A percentile compares a stretch with the other conserved stretches of the same genome.
Evolutionary conservation across 305 asterid genomes (phyloP).

Genomic region (Nicotiana rustica): DNA sequence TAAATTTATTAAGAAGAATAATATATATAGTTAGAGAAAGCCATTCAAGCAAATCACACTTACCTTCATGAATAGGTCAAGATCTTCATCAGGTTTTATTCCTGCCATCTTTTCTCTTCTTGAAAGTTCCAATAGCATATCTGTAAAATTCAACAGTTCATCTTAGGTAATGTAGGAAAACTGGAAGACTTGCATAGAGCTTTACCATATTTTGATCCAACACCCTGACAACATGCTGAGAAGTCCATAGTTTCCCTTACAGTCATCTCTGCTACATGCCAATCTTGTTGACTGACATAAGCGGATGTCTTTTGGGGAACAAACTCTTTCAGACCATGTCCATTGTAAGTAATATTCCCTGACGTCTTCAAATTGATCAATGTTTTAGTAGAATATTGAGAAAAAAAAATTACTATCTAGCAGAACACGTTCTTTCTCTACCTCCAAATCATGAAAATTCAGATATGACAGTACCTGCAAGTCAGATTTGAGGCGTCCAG

Average conservation of each 20-base stretch:
- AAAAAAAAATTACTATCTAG: not conserved
- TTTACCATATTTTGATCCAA: conserved; percentile 88
- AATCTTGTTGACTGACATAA: conserved; percentile 91
- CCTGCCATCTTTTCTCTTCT: conserved; percentile 93
- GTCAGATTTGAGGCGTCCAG: conserved; percentile 88
- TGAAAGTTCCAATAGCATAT: conserved; percentile 93
- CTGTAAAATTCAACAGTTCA: conserved; percentile 58
- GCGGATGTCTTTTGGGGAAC: conserved; percentile 92
- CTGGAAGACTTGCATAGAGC: conserved; percentile 37
- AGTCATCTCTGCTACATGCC: conserved; percentile 95
- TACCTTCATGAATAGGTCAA: conserved; percentile 94
- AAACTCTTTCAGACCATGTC: conserved; percentile 85
- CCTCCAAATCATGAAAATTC: not conserved
- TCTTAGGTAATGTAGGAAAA: conserved; percentile 43
- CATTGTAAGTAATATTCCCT: conserved; percentile 90
- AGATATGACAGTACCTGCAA: conserved; percentile 62
- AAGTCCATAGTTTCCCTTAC: conserved; percentile 93
- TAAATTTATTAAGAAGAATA: conserved; percentile 9
- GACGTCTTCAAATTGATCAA: conserved; percentile 69
- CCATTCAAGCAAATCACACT: conserved; percentile 33
- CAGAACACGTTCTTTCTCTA: conserved; percentile 4
- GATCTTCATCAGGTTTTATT: conserved; percentile 94
- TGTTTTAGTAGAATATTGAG: conserved; percentile 42
- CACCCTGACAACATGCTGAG: conserved; percentile 93
- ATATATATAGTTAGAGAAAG: not conserved